These are phyloP conservation scores for Chrysoporthe deuterocubensis DNA, from an alignment of 2,329 filamentous ascomycete genomes.

Conservation along the genomic window DNA sequence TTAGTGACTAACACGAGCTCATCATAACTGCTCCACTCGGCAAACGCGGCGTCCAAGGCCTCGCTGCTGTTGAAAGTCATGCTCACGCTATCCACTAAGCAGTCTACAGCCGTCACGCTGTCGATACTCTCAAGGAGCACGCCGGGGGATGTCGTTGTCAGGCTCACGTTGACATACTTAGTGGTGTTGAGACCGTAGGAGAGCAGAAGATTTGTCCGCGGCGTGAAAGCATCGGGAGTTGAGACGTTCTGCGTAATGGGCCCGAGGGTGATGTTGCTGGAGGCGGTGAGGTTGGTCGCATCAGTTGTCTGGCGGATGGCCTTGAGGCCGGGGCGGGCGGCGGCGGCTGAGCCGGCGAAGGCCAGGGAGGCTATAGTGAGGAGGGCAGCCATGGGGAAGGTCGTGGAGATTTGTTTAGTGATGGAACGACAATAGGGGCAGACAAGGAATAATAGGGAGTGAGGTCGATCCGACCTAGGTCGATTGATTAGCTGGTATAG, in stretches of 20 bases:
- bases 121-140: constrained; percentile 22
- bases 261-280: constrained; percentile 21
- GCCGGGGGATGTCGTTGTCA: constrained; percentile 13
- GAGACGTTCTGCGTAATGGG: constrained; percentile 9
- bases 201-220: constrained; percentile 14
- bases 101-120: constrained; percentile 17
- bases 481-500: background rate
- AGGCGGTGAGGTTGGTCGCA: constrained; percentile 2
- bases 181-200: constrained; percentile 18
- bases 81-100: constrained; percentile 14
- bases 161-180: constrained; percentile 19
- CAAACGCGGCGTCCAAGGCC: constrained; percentile 8
- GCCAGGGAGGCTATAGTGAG: constrained; percentile 16
- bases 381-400: background rate
- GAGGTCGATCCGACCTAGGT: too few relatives aligned
- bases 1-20: constrained; percentile 23
- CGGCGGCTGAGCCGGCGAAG: constrained; percentile 12
- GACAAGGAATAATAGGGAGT: too few relatives aligned
- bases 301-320: constrained; percentile 13
- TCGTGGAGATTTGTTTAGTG: background rate
- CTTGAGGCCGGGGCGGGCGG: constrained; percentile 7
- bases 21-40: constrained; percentile 18
- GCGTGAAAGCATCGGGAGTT: background rate
- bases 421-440: background rate
- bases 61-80: constrained; percentile 19